A percentile compares a stretch with the other conserved stretches of the same genome.
These are phyloP conservation scores for Spergularia bocconei DNA, from an alignment of 148 eudicot species.

Conservation along the genomic window DNA sequence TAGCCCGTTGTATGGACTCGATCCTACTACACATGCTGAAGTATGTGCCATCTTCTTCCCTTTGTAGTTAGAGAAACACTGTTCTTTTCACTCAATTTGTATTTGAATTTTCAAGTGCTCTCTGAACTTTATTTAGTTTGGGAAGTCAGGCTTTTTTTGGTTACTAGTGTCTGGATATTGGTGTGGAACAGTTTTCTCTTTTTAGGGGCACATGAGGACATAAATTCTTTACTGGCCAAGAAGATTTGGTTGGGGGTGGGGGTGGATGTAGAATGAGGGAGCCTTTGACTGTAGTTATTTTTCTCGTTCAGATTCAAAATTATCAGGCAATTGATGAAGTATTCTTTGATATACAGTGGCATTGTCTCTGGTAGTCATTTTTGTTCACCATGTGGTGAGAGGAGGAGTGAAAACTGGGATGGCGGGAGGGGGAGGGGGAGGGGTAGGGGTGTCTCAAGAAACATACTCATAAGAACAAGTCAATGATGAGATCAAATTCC, in stretches of 20 bases:
- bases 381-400: not conserved
- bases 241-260: not conserved
- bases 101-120: not conserved
- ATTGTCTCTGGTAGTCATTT: not conserved
- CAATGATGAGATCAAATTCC: too few relatives aligned
- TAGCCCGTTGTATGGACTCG: slow-evolving; percentile 77
- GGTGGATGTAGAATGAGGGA: not conserved
- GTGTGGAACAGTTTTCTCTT: not conserved
- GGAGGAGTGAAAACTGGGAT: not conserved
- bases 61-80: not conserved
- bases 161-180: not conserved
- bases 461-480: too few relatives aligned
- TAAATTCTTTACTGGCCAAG: not conserved
- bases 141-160: not conserved
- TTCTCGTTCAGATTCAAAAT: not conserved
- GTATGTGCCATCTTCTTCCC: slow-evolving; percentile 41
- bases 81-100: not conserved
- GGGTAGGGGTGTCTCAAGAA: too few relatives aligned
- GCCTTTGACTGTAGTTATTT: not conserved
- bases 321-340: not conserved
- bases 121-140: not conserved
- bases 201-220: not conserved
- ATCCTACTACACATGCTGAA: slow-evolving; percentile 88
- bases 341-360: not conserved
- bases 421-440: too few relatives aligned